Conservation (phyloP, 2,329 filamentous ascomycete species). For the Colletotrichum abscissum region DNA sequence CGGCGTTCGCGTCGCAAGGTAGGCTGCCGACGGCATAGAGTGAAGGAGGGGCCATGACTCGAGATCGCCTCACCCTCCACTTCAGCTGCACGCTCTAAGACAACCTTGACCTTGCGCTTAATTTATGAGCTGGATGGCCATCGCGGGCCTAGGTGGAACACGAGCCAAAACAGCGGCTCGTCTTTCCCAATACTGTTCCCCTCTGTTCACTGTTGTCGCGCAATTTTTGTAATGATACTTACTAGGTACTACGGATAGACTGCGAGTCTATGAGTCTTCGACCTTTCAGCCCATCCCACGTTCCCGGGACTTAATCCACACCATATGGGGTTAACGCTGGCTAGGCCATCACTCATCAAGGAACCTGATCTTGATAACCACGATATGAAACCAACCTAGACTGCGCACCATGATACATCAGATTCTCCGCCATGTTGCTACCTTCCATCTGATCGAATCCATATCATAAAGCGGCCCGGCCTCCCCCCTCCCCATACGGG, state of each 20-base stretch:
- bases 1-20: neutral
- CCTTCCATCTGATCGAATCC: neutral
- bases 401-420: conserved; percentile 5
- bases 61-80: conserved; percentile 7
- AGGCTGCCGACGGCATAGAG: neutral
- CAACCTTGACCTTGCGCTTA: conserved; percentile 27
- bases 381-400: conserved; percentile 11
- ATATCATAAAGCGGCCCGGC: conserved; percentile 17
- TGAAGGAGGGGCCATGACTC: conserved; percentile 14
- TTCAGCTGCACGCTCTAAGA: neutral
- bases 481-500: neutral
- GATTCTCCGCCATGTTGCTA: neutral
- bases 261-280: too few species aligned
- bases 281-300: conserved; percentile 6
- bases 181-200: neutral
- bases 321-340: neutral
- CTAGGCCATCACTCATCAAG: neutral
- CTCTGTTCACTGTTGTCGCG: neutral
- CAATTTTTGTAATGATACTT: conserved; percentile 6
- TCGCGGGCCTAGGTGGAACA: neutral
- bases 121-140: neutral
- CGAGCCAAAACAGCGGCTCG: conserved; percentile 9
- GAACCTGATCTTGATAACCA: neutral
- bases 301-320: conserved; percentile 6
- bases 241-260: neutral